Percentiles rank a stretch among this genome's conserved stretches.
phyloP scores from a whole-genome alignment of 2,329 filamentous ascomycete genomes.

The Pseudodiploospora longispora region DNA sequence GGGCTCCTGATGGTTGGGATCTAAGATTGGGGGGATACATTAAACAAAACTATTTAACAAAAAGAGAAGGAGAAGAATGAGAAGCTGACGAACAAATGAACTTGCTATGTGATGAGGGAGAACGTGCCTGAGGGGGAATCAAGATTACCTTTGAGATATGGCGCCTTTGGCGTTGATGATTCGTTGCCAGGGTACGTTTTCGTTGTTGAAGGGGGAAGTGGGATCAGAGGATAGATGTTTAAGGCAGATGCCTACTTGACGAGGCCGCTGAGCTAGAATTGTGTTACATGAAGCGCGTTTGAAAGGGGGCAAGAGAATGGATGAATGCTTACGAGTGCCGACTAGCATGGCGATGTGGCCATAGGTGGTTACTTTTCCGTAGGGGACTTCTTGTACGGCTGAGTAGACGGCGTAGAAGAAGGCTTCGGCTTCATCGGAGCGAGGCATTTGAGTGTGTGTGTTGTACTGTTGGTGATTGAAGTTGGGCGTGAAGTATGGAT shows the following conservation, averaged over 20 bases:
- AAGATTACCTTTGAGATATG: constrained; percentile 68
- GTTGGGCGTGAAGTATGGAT: no score
- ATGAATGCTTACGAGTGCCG: constrained; percentile 54
- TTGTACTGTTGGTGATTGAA: no score
- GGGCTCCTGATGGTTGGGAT: constrained; percentile 39
- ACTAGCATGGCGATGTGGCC: constrained; percentile 69
- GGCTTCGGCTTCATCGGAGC: constrained; percentile 63
- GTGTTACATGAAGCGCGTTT: neutral
- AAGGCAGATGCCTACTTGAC: constrained; percentile 84
- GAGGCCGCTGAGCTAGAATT: constrained; percentile 60
- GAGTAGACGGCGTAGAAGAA: constrained; percentile 74
- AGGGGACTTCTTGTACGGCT: constrained; percentile 78
- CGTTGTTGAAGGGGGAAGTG: constrained; percentile 53
- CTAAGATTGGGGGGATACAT: constrained; percentile 19
- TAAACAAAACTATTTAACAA: neutral
- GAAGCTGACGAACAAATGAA: neutral
- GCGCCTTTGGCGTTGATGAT: constrained; percentile 81
- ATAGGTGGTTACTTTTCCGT: constrained; percentile 79
- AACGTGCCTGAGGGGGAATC: neutral
- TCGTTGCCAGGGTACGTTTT: constrained; percentile 88
- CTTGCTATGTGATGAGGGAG: neutral
- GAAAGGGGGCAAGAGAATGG: neutral
- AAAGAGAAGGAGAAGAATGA: neutral
- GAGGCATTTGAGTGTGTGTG: constrained; percentile 43
- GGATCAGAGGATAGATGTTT: constrained; percentile 66